phyloP scores from a whole-genome alignment of 768 basidiomycete species.

The Postia placenta region DNA sequence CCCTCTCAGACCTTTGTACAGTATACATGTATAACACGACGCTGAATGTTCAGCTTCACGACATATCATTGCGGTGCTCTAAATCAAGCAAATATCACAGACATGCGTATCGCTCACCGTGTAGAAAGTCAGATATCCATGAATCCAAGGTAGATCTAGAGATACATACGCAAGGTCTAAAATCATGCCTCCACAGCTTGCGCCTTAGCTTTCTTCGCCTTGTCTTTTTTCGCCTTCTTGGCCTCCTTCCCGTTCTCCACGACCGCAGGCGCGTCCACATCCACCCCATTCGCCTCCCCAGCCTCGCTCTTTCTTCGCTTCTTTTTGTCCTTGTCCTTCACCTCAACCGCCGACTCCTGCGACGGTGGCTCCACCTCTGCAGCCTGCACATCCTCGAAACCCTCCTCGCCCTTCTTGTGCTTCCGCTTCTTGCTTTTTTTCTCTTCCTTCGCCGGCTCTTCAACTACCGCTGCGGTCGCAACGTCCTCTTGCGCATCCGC shows the following conservation, averaged over 20 bases:
- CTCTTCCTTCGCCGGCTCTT: neutral
- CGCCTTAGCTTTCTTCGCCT: neutral
- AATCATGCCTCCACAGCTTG: neutral
- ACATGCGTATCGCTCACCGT: too few relatives aligned
- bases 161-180: too few relatives aligned
- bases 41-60: neutral
- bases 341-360: neutral
- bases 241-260: neutral
- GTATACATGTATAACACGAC: slow-evolving; percentile 12
- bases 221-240: slow-evolving; percentile 1
- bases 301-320: neutral
- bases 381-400: neutral
- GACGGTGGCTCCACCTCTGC: neutral
- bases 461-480: neutral
- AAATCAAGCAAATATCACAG: too few relatives aligned
- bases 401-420: neutral
- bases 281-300: neutral
- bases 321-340: slow-evolving; percentile 21
- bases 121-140: too few relatives aligned
- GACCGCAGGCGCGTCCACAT: neutral
- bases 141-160: too few relatives aligned
- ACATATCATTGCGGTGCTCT: too few relatives aligned
- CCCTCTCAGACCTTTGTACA: slow-evolving; percentile 15
- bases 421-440: slow-evolving; percentile 3
- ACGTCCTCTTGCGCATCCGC: slow-evolving; percentile 12